These are phyloP conservation scores for Paramecium pentaurelia DNA, from an alignment of 73 alveolate genomes.

Conservation along the genomic window DNA sequence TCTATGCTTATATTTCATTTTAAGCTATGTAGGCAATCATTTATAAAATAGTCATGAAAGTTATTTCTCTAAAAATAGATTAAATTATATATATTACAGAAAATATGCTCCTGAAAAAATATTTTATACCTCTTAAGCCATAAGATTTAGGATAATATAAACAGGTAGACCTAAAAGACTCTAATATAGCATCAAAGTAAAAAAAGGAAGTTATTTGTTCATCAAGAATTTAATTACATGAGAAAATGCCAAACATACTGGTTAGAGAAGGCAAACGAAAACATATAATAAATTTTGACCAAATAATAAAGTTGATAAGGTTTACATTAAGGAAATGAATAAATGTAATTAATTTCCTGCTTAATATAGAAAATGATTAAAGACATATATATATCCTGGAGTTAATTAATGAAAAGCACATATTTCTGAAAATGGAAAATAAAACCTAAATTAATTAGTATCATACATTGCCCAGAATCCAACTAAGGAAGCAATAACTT, in stretches of 20 bases:
- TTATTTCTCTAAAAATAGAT: not conserved
- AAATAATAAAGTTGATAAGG: not conserved
- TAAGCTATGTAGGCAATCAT: not conserved
- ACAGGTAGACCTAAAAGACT: not conserved
- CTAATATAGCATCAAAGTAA: not conserved
- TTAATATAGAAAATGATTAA: not conserved
- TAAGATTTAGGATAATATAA: not conserved
- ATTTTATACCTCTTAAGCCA: not conserved
- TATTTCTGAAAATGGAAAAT: slow-evolving; percentile 18
- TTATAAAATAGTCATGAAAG: not conserved
- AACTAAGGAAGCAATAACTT: not conserved
- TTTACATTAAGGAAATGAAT: not conserved
- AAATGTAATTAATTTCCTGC: not conserved
- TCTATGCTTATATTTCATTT: not conserved
- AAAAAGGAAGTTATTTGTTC: not conserved
- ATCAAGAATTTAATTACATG: not conserved
- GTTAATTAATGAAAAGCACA: slow-evolving; percentile 39
- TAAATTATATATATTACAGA: not conserved
- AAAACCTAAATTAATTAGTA: not conserved
- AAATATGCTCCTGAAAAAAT: not conserved
- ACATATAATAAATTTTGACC: not conserved
- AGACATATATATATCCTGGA: not conserved
- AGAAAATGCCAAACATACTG: not conserved
- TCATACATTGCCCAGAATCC: slow-evolving; percentile 19
- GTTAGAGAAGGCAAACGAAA: not conserved